Conservation (phyloP, 129 eudicot genomes). For the Lactuca saligna region DNA sequence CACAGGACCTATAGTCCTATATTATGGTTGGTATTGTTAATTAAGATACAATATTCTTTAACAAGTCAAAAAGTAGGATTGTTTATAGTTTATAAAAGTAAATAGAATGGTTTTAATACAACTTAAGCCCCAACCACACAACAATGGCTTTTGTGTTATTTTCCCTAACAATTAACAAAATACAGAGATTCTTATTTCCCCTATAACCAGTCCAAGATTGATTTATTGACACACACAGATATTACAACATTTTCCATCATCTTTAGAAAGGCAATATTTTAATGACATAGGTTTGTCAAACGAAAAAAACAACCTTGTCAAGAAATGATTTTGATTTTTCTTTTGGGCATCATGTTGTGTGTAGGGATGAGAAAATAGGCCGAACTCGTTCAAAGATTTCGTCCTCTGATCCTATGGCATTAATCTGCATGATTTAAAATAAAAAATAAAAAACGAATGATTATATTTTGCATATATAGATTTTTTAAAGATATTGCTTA, state of each 20-base stretch:
- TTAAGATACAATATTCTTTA: too few species aligned
- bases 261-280: neutral
- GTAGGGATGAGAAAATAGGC: slow-evolving; percentile 49
- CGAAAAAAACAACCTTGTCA: neutral
- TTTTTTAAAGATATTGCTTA: neutral
- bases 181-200: neutral
- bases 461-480: neutral
- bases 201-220: neutral
- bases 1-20: too few species aligned
- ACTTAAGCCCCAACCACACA: too few species aligned
- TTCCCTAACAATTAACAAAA: too few species aligned
- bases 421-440: slow-evolving; percentile 65
- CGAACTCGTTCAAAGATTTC: slow-evolving; percentile 77
- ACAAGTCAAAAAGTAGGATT: too few species aligned
- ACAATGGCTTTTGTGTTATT: too few species aligned
- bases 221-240: neutral
- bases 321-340: neutral
- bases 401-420: slow-evolving; percentile 82
- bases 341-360: neutral
- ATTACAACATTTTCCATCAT: neutral
- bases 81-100: too few species aligned
- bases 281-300: neutral
- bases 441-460: too few species aligned
- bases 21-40: too few species aligned
- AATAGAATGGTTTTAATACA: too few species aligned